These are phyloP conservation scores for Entomortierella parvispora DNA, from an alignment of 192 early-diverging fungal genomes.

Conservation along the genomic window DNA sequence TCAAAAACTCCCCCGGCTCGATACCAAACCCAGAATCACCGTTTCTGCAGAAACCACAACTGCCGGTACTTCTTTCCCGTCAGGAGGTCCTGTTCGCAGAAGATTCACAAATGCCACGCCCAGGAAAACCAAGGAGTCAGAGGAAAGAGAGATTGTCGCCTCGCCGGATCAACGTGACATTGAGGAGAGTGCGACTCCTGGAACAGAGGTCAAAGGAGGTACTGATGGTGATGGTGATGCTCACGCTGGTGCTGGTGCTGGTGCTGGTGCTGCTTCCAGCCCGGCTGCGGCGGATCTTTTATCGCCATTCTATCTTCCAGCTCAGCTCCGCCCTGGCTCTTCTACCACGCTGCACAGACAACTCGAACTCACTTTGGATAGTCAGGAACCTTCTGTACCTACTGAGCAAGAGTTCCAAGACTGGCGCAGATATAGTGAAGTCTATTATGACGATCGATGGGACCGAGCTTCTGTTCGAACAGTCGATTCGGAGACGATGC, in stretches of 20 bases:
- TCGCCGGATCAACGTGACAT: not conserved
- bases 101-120: no score
- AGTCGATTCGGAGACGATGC: conserved; percentile 21
- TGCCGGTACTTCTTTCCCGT: not conserved
- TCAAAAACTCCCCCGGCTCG: conserved; percentile 27
- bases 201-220: no score
- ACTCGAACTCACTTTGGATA: conserved; percentile 4
- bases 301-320: conserved; percentile 27
- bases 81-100: no score
- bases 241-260: no score
- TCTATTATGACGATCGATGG: conserved; percentile 48
- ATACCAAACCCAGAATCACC: conserved; percentile 22
- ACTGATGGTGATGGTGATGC: no score
- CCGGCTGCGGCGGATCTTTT: not conserved
- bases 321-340: not conserved
- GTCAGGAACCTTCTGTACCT: not conserved
- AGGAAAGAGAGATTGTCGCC: not conserved
- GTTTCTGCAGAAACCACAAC: not conserved
- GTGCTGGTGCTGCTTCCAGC: not conserved
- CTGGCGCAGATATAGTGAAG: conserved; percentile 17
- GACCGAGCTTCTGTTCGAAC: conserved; percentile 32
- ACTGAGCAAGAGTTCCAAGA: not conserved
- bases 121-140: not conserved
- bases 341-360: not conserved
- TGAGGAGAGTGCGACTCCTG: not conserved